Percentiles rank a stretch among this genome's conserved stretches.
These are phyloP conservation scores for sweet orange (Citrus sinensis) DNA, from an alignment of 345 rosid species.

Conservation along the genomic window DNA sequence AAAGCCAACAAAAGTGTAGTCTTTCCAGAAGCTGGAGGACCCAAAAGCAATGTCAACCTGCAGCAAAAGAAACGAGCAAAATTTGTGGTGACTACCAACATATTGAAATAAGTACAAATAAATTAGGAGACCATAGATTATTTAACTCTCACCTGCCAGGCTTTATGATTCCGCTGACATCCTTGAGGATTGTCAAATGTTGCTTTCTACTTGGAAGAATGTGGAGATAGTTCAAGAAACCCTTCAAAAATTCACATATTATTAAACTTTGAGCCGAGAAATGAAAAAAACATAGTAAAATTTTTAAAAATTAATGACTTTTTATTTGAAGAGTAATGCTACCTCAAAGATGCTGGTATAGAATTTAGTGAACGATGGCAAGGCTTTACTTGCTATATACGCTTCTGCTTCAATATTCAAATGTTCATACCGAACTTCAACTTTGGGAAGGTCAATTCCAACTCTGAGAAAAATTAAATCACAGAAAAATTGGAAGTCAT, in stretches of 20 bases:
- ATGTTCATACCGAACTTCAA: constrained; percentile 56
- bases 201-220: constrained; percentile 47
- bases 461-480: constrained; percentile 27
- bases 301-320: neutral
- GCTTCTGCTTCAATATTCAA: constrained; percentile 55
- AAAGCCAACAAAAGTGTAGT: constrained; percentile 70
- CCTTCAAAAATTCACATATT: constrained; percentile 21
- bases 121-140: neutral
- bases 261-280: neutral
- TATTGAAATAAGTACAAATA: neutral
- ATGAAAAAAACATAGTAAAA: neutral
- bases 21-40: constrained; percentile 83
- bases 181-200: constrained; percentile 52
- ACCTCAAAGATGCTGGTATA: constrained; percentile 48
- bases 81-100: neutral
- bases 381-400: constrained; percentile 59
- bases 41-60: constrained; percentile 74
- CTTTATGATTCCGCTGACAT: constrained; percentile 63
- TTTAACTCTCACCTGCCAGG: constrained; percentile 49
- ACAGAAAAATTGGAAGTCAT: neutral
- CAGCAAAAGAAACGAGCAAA: neutral
- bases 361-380: constrained; percentile 61
- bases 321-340: constrained; percentile 3
- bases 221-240: constrained; percentile 21
- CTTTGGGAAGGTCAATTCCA: constrained; percentile 46